Evolutionary conservation across 257 asterid species (phyloP), one percentile per base, ranked within the genome.

Genomic region (Anisodus tanguticus): DNA sequence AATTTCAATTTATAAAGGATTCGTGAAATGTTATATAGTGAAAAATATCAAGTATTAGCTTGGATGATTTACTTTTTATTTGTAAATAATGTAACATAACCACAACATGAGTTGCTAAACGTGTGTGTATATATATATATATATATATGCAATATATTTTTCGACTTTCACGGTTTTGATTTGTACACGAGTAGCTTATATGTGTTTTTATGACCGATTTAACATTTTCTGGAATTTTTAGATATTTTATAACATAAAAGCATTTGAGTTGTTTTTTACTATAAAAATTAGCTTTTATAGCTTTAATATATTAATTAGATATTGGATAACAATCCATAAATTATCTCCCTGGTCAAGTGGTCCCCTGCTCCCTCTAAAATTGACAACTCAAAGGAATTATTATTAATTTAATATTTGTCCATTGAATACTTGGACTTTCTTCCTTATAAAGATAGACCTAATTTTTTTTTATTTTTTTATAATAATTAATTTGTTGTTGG

Each of bases 401-500:
- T 74, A 26, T 76, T 76, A 72, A 15, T 51, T 26, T 74, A 74
- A 26, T 51, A 51, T 51, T 22, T 76, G 26, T 76, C 81, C 13
- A 51, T 51, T 51, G 15, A 6, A 53, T 76, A 76, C 8, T 76
- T 76, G 64, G 47, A 76, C 63, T 51, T 22, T 53, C 81, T 76
- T 22, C 13, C 63, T 22, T 22, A 11, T 76, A 51, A 76, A 76
- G 81, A 76, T 22, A 76, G 39, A 76, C 1, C 2, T 19, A 11
- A 64, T 8, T 12, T 8, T 15, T 22, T 3, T 0, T 39, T 39
- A n/a, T n/a, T 4, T 51, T 49, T 31, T 51, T 51, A 51, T 31
- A 81, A 62, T 81, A 80, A 59, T 85, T 84, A 26, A 12, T n/a
- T 12, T 12, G 45, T 51, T 76, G 63, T 51, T 76, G 81, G 81